A percentile compares a stretch with the other conserved stretches of the same genome.
phyloP scores from a whole-genome alignment of 768 basidiomycete species.

The Tulasnella sp. region DNA sequence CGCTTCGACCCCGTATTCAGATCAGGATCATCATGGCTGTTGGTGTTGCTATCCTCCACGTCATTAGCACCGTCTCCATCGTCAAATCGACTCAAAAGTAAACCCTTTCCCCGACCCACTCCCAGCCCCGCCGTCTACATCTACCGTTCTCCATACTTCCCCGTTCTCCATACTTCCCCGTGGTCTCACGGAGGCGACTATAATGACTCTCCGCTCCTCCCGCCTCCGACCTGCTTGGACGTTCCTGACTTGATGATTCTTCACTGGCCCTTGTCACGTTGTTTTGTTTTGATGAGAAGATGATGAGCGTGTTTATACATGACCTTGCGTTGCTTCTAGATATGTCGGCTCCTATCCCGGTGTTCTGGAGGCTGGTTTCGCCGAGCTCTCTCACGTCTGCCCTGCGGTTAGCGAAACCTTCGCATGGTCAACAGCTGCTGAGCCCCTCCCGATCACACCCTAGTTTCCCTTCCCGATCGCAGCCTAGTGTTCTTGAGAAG shows the following conservation, averaged over 20 bases:
- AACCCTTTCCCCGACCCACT: not conserved
- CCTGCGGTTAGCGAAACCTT: too few species aligned
- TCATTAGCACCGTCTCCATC: constrained; percentile 93
- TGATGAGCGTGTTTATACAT: not conserved
- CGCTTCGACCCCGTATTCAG: constrained; percentile 33
- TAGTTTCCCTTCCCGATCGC: too few species aligned
- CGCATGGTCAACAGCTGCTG: too few species aligned
- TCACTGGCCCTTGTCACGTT: not conserved
- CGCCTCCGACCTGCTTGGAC: not conserved
- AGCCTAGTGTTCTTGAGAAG: too few species aligned
- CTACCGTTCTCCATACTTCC: too few species aligned
- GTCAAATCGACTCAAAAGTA: constrained; percentile 68
- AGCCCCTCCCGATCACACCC: too few species aligned
- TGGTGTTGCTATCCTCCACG: constrained; percentile 79
- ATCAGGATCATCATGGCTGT: constrained; percentile 96
- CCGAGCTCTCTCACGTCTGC: too few species aligned
- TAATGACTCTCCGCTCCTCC: not conserved
- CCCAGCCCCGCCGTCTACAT: not conserved
- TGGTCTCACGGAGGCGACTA: not conserved
- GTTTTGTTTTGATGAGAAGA: not conserved
- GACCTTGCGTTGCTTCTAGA: not conserved
- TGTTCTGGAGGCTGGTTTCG: not conserved
- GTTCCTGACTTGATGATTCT: not conserved
- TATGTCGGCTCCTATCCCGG: too few species aligned
- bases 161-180: too few species aligned